Conservation (phyloP, 306 rosid species). For the Calophaca sinica region DNA sequence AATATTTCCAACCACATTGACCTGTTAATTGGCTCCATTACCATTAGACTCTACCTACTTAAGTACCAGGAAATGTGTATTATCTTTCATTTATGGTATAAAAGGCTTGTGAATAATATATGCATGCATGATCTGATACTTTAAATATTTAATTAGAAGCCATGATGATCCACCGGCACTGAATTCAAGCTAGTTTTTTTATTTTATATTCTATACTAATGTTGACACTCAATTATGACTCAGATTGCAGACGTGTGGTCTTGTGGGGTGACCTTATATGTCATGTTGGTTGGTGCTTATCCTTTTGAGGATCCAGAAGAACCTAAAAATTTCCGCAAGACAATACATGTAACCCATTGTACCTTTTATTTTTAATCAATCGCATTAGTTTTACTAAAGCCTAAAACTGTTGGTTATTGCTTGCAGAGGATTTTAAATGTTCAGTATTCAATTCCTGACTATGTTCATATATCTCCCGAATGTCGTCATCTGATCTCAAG, state of each 20-base stretch:
- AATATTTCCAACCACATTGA: neutral
- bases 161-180: neutral
- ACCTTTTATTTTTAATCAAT: neutral
- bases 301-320: slow-evolving; percentile 98
- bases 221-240: slow-evolving; percentile 32
- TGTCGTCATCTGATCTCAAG: slow-evolving; percentile 89
- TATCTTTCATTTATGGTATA: neutral
- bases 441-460: slow-evolving; percentile 94
- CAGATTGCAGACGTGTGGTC: slow-evolving; percentile 99
- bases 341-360: slow-evolving; percentile 68
- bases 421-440: slow-evolving; percentile 93
- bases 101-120: slow-evolving; percentile 3
- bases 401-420: slow-evolving; percentile 22
- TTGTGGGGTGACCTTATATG: slow-evolving; percentile 97
- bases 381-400: slow-evolving; percentile 39
- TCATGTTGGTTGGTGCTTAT: slow-evolving; percentile 98
- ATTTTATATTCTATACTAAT: neutral
- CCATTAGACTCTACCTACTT: neutral
- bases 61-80: neutral
- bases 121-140: slow-evolving; percentile 2
- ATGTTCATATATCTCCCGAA: slow-evolving; percentile 87
- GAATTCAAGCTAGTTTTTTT: slow-evolving; percentile 10
- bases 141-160: neutral
- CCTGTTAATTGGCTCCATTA: neutral
- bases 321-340: slow-evolving; percentile 94